Percentiles rank a stretch among this genome's conserved stretches.
Conservation (phyloP, 2,329 filamentous ascomycete genomes). For the Anthostomella pinea region DNA sequence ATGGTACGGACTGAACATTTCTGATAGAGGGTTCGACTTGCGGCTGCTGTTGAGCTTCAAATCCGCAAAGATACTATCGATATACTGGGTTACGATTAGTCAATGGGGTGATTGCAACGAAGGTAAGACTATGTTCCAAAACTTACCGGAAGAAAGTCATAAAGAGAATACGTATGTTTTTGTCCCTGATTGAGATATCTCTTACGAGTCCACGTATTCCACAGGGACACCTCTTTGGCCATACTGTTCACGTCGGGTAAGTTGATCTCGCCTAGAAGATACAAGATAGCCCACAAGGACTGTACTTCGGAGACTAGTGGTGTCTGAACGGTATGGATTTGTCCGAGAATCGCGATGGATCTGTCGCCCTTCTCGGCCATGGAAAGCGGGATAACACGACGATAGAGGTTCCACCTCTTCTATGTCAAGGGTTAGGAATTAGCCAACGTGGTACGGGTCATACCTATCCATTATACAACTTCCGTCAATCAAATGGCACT, state of each 20-base stretch:
- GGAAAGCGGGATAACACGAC: conserved; percentile 16
- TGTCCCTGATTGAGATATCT: conserved; percentile 30
- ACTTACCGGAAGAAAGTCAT: conserved; percentile 31
- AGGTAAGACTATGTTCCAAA: not conserved
- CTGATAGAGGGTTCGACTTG: conserved; percentile 29
- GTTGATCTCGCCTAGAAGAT: conserved; percentile 28
- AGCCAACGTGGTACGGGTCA: too few species aligned
- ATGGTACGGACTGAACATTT: conserved; percentile 28
- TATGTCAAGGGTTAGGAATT: too few species aligned
- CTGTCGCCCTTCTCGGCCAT: conserved; percentile 26
- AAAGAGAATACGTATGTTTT: conserved; percentile 29
- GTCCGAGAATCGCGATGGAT: conserved; percentile 28
- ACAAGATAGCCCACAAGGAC: conserved; percentile 31
- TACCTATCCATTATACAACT: too few species aligned
- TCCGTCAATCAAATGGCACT: too few species aligned
- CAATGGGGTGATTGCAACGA: not conserved
- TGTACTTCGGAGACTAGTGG: conserved; percentile 30
- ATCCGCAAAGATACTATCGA: conserved; percentile 30
- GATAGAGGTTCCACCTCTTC: conserved; percentile 23
- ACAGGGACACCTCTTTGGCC: conserved; percentile 29
- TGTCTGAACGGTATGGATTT: conserved; percentile 31
- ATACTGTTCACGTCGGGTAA: conserved; percentile 29
- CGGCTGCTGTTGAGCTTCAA: conserved; percentile 27
- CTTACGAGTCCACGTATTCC: conserved; percentile 34
- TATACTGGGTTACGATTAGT: conserved; percentile 21